phyloP scores from a whole-genome alignment of 768 basidiomycete genomes.

The Ephemerocybe angulata region DNA sequence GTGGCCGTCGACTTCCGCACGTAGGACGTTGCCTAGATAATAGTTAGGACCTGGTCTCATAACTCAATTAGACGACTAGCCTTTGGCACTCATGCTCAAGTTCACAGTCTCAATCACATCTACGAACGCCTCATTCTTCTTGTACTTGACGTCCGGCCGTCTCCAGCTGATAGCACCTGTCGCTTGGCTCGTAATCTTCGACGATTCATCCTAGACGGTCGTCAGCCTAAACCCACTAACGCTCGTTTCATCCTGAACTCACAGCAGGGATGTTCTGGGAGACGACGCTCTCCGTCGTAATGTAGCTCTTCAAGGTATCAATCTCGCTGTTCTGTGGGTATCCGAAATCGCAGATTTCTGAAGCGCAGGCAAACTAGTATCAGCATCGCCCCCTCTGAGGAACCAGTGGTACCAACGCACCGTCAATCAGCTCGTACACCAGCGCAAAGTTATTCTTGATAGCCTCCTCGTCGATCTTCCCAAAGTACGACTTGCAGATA shows the following conservation, averaged over 20 bases:
- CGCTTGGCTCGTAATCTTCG: constrained; percentile 95
- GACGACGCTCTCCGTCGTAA: constrained; percentile 95
- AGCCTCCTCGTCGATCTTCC: constrained; percentile 95
- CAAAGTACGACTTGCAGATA: constrained; percentile 94
- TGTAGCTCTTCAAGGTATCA: constrained; percentile 95
- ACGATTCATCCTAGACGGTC: constrained; percentile 82
- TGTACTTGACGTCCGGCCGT: constrained; percentile 92
- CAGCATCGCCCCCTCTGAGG: not conserved
- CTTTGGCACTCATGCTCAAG: constrained; percentile 95
- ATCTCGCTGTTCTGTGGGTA: constrained; percentile 99
- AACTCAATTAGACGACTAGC: constrained; percentile 35
- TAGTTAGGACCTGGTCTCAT: not conserved
- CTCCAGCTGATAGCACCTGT: constrained; percentile 97
- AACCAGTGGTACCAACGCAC: constrained; percentile 41
- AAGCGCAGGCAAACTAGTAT: not conserved
- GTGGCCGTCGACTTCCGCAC: constrained; percentile 97
- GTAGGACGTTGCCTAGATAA: constrained; percentile 69
- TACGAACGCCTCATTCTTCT: constrained; percentile 99
- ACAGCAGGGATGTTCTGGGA: constrained; percentile 80
- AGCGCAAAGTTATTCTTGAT: constrained; percentile 99
- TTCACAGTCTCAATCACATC: constrained; percentile 98
- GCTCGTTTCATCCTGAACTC: no score
- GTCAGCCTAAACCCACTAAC: no score
- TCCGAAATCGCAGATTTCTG: constrained; percentile 96
- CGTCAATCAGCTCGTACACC: constrained; percentile 97